Evolutionary conservation across 371 early-diverging fungal species (phyloP).

Genomic region (Mucor lusitanicus): DNA sequence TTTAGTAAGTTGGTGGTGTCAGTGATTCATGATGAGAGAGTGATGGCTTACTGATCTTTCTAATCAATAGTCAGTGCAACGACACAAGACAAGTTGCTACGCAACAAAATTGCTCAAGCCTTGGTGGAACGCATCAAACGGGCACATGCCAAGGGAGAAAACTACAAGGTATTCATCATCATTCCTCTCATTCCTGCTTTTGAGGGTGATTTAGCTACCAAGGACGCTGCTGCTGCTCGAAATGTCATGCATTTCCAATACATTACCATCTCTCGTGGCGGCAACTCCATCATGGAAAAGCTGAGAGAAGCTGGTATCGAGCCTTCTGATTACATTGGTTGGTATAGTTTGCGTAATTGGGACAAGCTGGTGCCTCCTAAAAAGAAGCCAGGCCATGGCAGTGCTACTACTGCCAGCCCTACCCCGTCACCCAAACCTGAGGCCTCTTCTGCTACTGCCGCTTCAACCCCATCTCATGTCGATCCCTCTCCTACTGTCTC

Average conservation of each 20-base stretch:
- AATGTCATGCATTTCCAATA: slow-evolving; percentile 86
- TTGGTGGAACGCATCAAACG: slow-evolving; percentile 77
- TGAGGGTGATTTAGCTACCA: slow-evolving; percentile 77
- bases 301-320: slow-evolving; percentile 68
- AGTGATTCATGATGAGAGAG: too few relatives aligned
- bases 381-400: neutral
- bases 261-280: slow-evolving; percentile 82
- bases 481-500: neutral
- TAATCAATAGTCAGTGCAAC: slow-evolving; percentile 62
- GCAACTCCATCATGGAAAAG: slow-evolving; percentile 67
- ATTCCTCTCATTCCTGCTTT: slow-evolving; percentile 94
- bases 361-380: slow-evolving; percentile 47
- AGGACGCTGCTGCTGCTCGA: slow-evolving; percentile 70
- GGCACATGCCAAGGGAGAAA: slow-evolving; percentile 67
- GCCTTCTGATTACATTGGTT: slow-evolving; percentile 80
- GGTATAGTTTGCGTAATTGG: slow-evolving; percentile 78
- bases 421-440: neutral
- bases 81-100: slow-evolving; percentile 41
- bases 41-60: too few relatives aligned
- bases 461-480: too few relatives aligned
- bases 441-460: neutral
- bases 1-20: too few relatives aligned
- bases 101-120: slow-evolving; percentile 57
- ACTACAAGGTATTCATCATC: slow-evolving; percentile 82
- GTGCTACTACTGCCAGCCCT: neutral